Base-by-base conservation (phyloP, 2,329 filamentous ascomycete genomes). In the Fusarium chlamydosporum region DNA sequence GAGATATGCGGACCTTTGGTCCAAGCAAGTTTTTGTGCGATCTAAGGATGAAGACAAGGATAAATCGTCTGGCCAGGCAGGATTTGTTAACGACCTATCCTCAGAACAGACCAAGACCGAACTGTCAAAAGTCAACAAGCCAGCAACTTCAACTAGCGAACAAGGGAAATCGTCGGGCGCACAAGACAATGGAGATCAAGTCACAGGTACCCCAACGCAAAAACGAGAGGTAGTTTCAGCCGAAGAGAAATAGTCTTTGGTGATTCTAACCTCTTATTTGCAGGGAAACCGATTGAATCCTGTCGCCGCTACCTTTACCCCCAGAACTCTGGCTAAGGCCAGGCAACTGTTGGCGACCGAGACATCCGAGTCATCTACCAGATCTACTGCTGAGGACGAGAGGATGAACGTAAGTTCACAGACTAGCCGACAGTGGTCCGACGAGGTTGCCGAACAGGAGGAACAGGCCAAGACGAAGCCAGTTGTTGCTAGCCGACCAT, bases 1-100 rank as follows among this genome's bases (percentile, higher is more conserved):
- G 4, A 85, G 86, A 78, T 92, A 91, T 70, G 84, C 85, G 26
- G 85, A 87, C 53, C 78, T 92, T 33, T 92, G 90, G 89, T 86
- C 85, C 5, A 89, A 88, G 72, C 88, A 91, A 72, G 81, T 86
- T 18, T 87, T 87, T 70, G 76, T 85, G 40, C 84, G 82, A 61
- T 79, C 84, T 1, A 85, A 84, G 62, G 82, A 84, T 34, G 65
- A 73, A 48, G 63, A 70, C 42, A 70, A 77, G 42, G 56, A 68
- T 13, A 47, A 40, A n/a, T 74, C 67, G 18, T 35, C 54, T 52
- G 66, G 68, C 15, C 68, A 75, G 61, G 64, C 66, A 40, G 74
- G 71, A 51, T 64, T 79, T 43, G 72, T 79, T 47, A 81, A 81
- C 43, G 78, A 81, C 62, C 54, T 82, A 51, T 79, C 76, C 16